Percentiles rank a stretch among this genome's conserved stretches.
These are phyloP conservation scores for Scutellaria barbata DNA, from an alignment of 257 asterid species.

Conservation along the genomic window DNA sequence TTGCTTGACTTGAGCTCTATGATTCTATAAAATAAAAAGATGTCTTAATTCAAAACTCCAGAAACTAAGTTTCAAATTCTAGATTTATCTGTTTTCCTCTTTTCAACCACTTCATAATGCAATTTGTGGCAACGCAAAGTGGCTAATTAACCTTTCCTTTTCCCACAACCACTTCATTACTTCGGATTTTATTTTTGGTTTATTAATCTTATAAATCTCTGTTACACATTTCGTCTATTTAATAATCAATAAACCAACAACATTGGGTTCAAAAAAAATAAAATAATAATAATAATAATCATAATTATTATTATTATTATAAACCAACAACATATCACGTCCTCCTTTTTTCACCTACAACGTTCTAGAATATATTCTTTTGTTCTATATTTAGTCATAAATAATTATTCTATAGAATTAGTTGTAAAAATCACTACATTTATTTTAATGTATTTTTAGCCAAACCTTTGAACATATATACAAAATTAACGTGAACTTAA, in stretches of 20 bases:
- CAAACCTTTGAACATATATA: no score
- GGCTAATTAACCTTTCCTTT: constrained; percentile 32
- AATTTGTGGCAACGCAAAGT: constrained; percentile 13
- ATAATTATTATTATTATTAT: no score
- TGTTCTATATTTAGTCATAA: no score
- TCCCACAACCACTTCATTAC: constrained; percentile 44
- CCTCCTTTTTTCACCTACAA: constrained; percentile 7
- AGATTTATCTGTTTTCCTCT: not conserved
- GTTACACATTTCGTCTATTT: not conserved
- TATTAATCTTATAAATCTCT: not conserved
- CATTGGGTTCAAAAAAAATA: no score
- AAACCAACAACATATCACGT: not conserved
- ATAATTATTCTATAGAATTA: no score
- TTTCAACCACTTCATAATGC: constrained; percentile 43
- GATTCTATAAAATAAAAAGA: not conserved
- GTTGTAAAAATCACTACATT: no score
- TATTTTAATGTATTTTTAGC: no score
- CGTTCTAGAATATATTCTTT: constrained; percentile 9
- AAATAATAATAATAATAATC: no score
- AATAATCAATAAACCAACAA: not conserved
- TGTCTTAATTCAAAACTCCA: not conserved
- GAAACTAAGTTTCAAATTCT: not conserved
- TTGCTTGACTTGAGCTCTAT: constrained; percentile 33
- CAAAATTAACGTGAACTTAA: no score
- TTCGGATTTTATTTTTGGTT: not conserved